These are phyloP conservation scores for Cordyceps cateniannulata DNA, from an alignment of 2,329 filamentous ascomycete species.

Conservation along the genomic window DNA sequence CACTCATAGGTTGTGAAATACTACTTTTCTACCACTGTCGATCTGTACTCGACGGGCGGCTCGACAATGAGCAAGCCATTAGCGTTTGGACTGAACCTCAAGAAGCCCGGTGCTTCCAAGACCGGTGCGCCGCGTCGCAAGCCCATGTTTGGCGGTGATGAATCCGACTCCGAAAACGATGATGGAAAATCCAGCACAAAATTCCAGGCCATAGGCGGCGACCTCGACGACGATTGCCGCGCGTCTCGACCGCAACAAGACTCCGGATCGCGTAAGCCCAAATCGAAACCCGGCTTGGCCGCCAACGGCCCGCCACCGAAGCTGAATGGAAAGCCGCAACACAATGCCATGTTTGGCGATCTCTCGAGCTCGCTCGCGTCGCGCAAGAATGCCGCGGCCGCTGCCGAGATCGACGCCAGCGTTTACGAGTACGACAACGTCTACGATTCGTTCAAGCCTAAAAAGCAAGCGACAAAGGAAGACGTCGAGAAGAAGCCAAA, in stretches of 20 bases:
- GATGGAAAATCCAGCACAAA: slow-evolving; percentile 28
- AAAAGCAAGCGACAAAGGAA: slow-evolving; percentile 50
- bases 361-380: slow-evolving; percentile 59
- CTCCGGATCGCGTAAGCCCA: slow-evolving; percentile 24
- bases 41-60: neutral
- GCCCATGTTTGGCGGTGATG: slow-evolving; percentile 53
- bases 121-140: slow-evolving; percentile 44
- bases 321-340: slow-evolving; percentile 35
- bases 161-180: slow-evolving; percentile 42
- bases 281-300: slow-evolving; percentile 26
- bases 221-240: slow-evolving; percentile 42
- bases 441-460: slow-evolving; percentile 68
- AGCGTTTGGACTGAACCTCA: slow-evolving; percentile 54
- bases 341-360: slow-evolving; percentile 51
- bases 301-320: slow-evolving; percentile 34
- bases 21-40: no score
- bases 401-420: slow-evolving; percentile 60
- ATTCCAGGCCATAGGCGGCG: slow-evolving; percentile 56
- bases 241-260: slow-evolving; percentile 10
- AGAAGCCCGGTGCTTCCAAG: slow-evolving; percentile 48
- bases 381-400: slow-evolving; percentile 57
- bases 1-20: neutral
- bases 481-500: slow-evolving; percentile 60
- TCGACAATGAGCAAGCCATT: slow-evolving; percentile 40
- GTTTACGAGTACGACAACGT: slow-evolving; percentile 84